Base-by-base conservation (phyloP, 106 monocot species). In the Apostasia shenzhenica region DNA sequence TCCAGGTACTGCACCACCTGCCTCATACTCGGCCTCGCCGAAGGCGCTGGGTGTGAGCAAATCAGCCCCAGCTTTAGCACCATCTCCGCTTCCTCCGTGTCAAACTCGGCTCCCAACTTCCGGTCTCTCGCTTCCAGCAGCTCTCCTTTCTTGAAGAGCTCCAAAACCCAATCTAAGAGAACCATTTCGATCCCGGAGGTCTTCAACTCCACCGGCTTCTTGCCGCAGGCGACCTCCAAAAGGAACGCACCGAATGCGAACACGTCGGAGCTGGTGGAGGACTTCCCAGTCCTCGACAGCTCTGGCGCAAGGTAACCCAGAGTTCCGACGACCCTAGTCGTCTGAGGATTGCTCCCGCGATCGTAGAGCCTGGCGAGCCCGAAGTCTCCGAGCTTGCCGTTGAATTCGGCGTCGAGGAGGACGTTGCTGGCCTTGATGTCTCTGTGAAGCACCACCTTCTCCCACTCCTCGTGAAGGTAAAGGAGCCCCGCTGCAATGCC, bases 391-490 rank as follows among this genome's bases (percentile, higher is more conserved):
- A 75, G 55, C 53, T 68, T 67, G 14, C 51, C 75, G 54, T 76
- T 68, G 56, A 76, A 44, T 0, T 69, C 61, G 44, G 59, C 39
- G 41, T 75, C 75, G 46, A 69, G 61, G 5, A 76, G 67, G 3
- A 83, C 75, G 44, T 83, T 82, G 70, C 74, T 70, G 38, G 82
- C 78, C 42, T 83, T 83, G 54, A 83, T 78, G 78, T 83, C 82
- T 26, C 82, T 75, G 48, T 82, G 82, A 53, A 83, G 59, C 11
- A 82, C 72, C 4, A 66, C 69, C 52, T 73, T 43, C 62, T 77
- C 76, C 76, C 70, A 77, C 14, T 61, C 76, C 6, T 77, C 66
- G 49, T 76, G 75, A 4, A 76, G 69, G 14, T 76, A 75, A 13
- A 75, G 60, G 6, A 75, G 75, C 4, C 68, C 75, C 1, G 75